Base-by-base conservation (phyloP, 129 eudicot genomes). In the Chrysanthemum lavandulifolium region DNA sequence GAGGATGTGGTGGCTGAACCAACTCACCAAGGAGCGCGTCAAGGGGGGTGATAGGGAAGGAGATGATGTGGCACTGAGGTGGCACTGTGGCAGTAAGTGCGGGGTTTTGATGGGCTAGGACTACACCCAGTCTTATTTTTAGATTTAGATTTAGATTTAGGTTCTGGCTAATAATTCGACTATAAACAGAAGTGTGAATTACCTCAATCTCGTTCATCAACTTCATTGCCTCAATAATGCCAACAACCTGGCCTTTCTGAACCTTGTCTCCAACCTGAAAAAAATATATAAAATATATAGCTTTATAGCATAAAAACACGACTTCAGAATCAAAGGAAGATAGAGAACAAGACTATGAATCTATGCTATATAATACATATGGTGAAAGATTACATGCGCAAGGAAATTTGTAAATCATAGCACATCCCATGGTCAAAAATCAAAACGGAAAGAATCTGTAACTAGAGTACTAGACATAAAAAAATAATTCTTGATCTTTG, bases 131-230 rank as follows among this genome's bases (percentile, higher is more conserved):
- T 27, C 31, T 12, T 60, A 60, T 60, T n/a, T n/a, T n/a, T n/a
- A n/a, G n/a, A n/a, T n/a, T n/a, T n/a, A n/a, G n/a, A n/a, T n/a
- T n/a, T n/a, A n/a, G n/a, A n/a, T n/a, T n/a, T n/a, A n/a, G 23
- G 19, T 66, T 52, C 40, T 48, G 3, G 49, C 40, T 10, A 33
- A 52, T 69, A 55, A 62, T 23, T 52, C 60, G 70, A 68, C 40
- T 57, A 61, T 15, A 62, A 15, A 53, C 52, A 43, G 56, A n/a
- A 10, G 29, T 25, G 67, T 51, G 65, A 45, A 55, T 76, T 80
- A 90, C 96, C 83, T 90, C 93, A 69, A 90, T 90, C 50, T 90
- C 96, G 54, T 90, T 90, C 96, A 90, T 90, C 85, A 90, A 81
- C 75, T 90, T 90, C 96, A 90, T 90, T 73, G 96, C 96, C 79